These are phyloP conservation scores for Fraxinus albicans DNA, from an alignment of 305 asterid species.

Conservation along the genomic window DNA sequence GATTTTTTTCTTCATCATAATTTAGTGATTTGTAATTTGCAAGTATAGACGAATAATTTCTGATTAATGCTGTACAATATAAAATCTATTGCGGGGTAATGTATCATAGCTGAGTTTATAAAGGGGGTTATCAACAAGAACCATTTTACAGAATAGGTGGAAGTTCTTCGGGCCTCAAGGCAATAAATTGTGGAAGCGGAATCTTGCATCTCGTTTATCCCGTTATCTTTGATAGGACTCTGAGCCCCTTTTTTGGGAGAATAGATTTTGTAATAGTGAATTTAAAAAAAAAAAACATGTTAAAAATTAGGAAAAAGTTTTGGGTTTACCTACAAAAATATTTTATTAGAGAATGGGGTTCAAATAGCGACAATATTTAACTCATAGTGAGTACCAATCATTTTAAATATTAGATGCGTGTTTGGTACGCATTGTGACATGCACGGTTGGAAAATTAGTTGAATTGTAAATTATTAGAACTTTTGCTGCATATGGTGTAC, in stretches of 20 bases:
- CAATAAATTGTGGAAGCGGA: background rate
- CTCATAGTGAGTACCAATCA: background rate
- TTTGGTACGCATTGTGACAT: background rate
- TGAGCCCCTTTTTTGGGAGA: background rate
- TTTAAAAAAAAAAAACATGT: too few relatives aligned
- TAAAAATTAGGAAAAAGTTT: background rate
- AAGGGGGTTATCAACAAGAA: background rate
- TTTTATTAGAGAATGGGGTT: background rate
- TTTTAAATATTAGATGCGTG: background rate
- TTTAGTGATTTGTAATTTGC: constrained; percentile 22
- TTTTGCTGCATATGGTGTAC: background rate
- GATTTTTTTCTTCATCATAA: background rate
- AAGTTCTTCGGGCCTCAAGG: background rate
- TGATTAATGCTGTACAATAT: constrained; percentile 20
- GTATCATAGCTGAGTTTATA: constrained; percentile 17
- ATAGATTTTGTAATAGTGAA: background rate
- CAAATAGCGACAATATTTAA: background rate
- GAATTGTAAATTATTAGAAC: background rate
- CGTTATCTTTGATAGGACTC: background rate
- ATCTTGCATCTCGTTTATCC: background rate
- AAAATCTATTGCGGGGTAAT: constrained; percentile 17
- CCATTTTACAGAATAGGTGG: background rate
- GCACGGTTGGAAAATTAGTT: background rate
- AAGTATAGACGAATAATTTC: constrained; percentile 10
- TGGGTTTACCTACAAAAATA: too few relatives aligned